Evolutionary conservation across 345 rosid genomes (phyloP).

Genomic region (Eucalyptus curtisii): DNA sequence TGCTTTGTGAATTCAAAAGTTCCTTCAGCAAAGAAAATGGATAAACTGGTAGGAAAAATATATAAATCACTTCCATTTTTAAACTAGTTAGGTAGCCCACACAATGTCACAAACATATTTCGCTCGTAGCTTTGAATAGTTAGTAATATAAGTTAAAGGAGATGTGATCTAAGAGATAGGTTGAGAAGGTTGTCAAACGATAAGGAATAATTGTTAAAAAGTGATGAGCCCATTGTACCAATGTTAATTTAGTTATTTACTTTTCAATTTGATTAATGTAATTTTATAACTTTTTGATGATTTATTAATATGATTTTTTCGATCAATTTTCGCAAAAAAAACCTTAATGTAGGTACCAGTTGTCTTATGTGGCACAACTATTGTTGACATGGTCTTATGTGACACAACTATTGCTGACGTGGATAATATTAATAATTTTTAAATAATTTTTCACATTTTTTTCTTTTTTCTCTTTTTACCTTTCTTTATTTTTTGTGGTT

Average conservation of each 20-base stretch:
- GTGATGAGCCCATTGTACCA: neutral
- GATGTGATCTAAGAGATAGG: neutral
- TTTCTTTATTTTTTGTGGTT: neutral
- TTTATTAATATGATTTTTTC: neutral
- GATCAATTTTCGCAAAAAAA: neutral
- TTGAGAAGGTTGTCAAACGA: neutral
- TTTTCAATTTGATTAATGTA: neutral
- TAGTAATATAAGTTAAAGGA: neutral
- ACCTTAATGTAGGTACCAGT: fast-evolving
- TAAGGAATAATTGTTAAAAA: neutral
- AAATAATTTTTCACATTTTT: neutral
- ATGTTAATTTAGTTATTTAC: neutral
- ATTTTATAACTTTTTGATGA: fast-evolving
- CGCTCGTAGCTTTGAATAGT: neutral
- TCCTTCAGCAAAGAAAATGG: neutral
- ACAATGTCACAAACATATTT: neutral
- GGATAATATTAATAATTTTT: neutral
- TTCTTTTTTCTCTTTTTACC: fast-evolving
- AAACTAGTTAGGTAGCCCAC: neutral
- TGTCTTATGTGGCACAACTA: fast-evolving
- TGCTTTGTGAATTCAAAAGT: neutral
- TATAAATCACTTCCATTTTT: neutral
- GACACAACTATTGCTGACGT: fast-evolving
- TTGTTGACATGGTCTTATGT: fast-evolving
- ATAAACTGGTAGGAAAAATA: neutral